Percentiles rank a stretch among this genome's conserved stretches.
These are phyloP conservation scores for Collybia mongolica DNA, from an alignment of 768 basidiomycete species.

Conservation along the genomic window DNA sequence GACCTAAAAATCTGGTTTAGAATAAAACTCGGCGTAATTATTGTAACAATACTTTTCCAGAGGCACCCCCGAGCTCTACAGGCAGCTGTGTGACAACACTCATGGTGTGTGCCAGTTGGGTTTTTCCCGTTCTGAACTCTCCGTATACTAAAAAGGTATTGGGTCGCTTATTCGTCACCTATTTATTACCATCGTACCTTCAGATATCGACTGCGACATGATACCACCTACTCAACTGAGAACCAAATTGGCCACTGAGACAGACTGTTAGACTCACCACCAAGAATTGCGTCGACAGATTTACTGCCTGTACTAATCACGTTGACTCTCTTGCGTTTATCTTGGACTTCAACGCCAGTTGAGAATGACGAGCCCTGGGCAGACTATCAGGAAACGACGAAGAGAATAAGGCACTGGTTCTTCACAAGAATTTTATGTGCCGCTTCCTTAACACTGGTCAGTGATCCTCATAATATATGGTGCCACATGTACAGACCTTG, in stretches of 20 bases:
- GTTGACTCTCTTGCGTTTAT: constrained; percentile 77
- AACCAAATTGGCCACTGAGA: not conserved
- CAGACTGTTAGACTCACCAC: constrained; percentile 51
- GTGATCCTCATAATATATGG: too few species aligned
- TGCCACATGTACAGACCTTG: constrained; percentile 47
- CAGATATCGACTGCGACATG: constrained; percentile 91
- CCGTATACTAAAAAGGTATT: constrained; percentile 69
- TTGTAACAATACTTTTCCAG: constrained; percentile 64
- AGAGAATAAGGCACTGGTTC: constrained; percentile 3
- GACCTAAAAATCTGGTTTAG: constrained; percentile 44
- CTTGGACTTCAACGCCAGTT: constrained; percentile 89
- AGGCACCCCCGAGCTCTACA: constrained; percentile 84
- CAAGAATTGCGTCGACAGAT: constrained; percentile 83
- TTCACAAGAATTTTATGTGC: constrained; percentile 82
- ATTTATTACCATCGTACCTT: constrained; percentile 47
- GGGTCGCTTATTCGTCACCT: not conserved
- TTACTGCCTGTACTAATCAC: constrained; percentile 93
- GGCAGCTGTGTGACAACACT: constrained; percentile 90
- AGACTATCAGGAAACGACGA: not conserved
- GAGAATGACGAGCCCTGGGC: constrained; percentile 85
- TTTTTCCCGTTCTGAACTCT: constrained; percentile 95
- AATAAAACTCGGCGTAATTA: not conserved
- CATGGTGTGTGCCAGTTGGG: constrained; percentile 94
- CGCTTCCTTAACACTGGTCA: constrained; percentile 59
- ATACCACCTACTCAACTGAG: constrained; percentile 61